Base-by-base conservation (phyloP, 805 yeast species). In the Metschnikowia drakensbergensis region DNA sequence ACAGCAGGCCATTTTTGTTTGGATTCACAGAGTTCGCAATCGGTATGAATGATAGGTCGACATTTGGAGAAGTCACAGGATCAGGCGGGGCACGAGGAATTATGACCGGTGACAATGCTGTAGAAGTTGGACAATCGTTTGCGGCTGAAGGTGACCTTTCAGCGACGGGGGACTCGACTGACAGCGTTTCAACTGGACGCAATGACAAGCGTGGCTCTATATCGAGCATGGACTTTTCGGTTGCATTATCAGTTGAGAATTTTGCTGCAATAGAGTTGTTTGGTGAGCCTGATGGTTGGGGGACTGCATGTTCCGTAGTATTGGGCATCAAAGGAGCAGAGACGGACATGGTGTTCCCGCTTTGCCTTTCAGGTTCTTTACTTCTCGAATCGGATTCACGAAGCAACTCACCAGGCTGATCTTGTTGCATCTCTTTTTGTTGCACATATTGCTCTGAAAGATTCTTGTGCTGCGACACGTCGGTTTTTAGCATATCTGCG, bases 41-140 rank as follows among this genome's bases (percentile, higher is more conserved):
- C 30, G 65, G 64, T n/a, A 59, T 59, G 46, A 58, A 61, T 3
- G 66, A 60, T 6, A 59, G 48, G 30, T 60, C 58, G 6, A 49
- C 57, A 31, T 54, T 51, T 17, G 63, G 62, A 3, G 64, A 58
- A 4, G 60, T 51, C 8, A 30, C 31, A 3, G 55, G 56, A 6
- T 44, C 48, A 7, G 41, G 40, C 9, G 26, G 31, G 27, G 42
- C 41, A 5, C 37, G 43, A 5, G 26, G 32, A 5, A 47, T 31
- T 11, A 28, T 33, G n/a, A 47, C 46, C 10, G 50, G 50, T 5
- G 50, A 47, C 35, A 47, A 37, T 7, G 27, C 47, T 3, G 39
- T 22, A 17, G 47, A 43, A 3, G 37, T 29, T 6, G 35, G 33
- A 22, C 29, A 26, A 3, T 29, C 47, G 3, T 26, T 29, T 17